These are phyloP conservation scores for Ganoderma multipileum DNA, from an alignment of 1,284 basidiomycete genomes.

Conservation along the genomic window DNA sequence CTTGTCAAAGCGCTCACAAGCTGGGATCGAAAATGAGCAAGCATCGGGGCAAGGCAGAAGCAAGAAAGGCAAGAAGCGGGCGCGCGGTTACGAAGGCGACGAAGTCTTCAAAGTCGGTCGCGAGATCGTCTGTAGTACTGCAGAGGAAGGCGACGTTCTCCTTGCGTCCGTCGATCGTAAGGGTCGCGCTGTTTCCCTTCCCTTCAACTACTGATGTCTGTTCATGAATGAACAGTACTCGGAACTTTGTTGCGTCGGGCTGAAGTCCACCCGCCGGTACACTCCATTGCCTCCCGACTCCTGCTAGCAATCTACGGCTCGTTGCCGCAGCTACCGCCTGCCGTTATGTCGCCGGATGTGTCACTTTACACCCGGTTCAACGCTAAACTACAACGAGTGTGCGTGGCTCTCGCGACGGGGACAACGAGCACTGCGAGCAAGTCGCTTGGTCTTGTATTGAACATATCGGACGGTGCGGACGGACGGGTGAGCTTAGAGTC, in stretches of 20 bases:
- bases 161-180: constrained; percentile 70
- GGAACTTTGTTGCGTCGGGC: constrained; percentile 54
- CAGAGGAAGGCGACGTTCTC: constrained; percentile 59
- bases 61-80: constrained; percentile 78
- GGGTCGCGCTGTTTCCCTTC: constrained; percentile 20
- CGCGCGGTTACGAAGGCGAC: constrained; percentile 79
- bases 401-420: constrained; percentile 57
- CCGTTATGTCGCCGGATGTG: constrained; percentile 61
- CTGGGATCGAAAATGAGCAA: constrained; percentile 31
- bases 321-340: constrained; percentile 61
- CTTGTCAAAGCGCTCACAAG: constrained; percentile 50
- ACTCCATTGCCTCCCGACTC: constrained; percentile 64
- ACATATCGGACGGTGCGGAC: constrained; percentile 20
- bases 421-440: constrained; percentile 65
- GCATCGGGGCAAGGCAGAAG: constrained; percentile 40
- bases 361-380: constrained; percentile 53
- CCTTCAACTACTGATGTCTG: neutral
- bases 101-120: constrained; percentile 70
- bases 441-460: constrained; percentile 57
- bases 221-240: constrained; percentile 17
- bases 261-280: constrained; percentile 57
- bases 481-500: constrained; percentile 28
- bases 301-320: constrained; percentile 62
- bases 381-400: constrained; percentile 52
- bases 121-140: constrained; percentile 54